Conservation (phyloP, 805 yeast species). For the Kluyveromyces siamensis region DNA sequence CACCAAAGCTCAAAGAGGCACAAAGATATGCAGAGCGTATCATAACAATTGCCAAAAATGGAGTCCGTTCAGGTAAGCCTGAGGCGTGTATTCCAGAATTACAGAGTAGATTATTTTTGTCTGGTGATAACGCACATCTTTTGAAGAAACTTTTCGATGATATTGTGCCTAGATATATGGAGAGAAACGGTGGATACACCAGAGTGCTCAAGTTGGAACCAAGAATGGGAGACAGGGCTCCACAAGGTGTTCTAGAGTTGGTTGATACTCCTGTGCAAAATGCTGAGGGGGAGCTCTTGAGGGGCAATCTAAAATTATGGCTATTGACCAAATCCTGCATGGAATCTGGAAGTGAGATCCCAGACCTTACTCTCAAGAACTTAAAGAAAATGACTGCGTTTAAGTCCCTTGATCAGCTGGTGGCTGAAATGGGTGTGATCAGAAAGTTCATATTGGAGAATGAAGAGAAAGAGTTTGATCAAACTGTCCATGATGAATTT, state of each 20-base stretch:
- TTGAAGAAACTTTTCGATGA: slow-evolving; percentile 61
- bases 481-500: neutral
- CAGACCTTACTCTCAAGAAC: slow-evolving; percentile 15
- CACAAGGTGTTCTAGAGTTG: slow-evolving; percentile 78
- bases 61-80: slow-evolving; percentile 16
- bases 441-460: slow-evolving; percentile 10
- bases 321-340: slow-evolving; percentile 17
- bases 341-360: slow-evolving; percentile 18
- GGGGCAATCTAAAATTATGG: slow-evolving; percentile 28
- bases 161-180: slow-evolving; percentile 52
- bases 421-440: slow-evolving; percentile 11
- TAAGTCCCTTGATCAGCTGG: slow-evolving; percentile 11
- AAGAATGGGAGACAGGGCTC: slow-evolving; percentile 81
- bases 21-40: slow-evolving; percentile 54
- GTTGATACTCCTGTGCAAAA: slow-evolving; percentile 49
- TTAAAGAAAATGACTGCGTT: slow-evolving; percentile 15
- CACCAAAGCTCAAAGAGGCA: slow-evolving; percentile 65
- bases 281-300: slow-evolving; percentile 12
- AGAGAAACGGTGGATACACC: slow-evolving; percentile 74
- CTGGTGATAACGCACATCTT: slow-evolving; percentile 35
- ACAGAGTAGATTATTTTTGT: slow-evolving; percentile 38
- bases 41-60: slow-evolving; percentile 48
- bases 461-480: slow-evolving; percentile 6
- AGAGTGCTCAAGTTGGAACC: slow-evolving; percentile 78
- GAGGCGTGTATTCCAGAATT: slow-evolving; percentile 12